phyloP scores from a whole-genome alignment of 2,329 filamentous ascomycete genomes.

The Penicillium frequentans region DNA sequence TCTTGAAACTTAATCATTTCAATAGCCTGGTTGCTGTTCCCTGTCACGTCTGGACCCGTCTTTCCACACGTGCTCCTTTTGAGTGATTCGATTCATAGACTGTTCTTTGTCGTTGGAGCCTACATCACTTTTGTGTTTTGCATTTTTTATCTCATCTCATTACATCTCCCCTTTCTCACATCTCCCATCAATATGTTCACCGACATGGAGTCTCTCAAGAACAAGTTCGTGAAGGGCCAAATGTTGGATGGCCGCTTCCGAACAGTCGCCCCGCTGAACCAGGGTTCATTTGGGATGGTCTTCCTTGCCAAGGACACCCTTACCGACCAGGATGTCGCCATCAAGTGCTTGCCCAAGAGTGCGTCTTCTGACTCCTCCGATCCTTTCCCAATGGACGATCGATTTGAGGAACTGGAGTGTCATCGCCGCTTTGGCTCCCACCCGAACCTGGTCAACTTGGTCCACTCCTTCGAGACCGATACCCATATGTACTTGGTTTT shows the following conservation, averaged over 20 bases:
- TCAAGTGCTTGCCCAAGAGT: constrained; percentile 94
- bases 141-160: constrained; percentile 3
- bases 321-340: constrained; percentile 79
- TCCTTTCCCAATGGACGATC: constrained; percentile 74
- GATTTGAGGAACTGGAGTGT: constrained; percentile 61
- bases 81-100: constrained; percentile 27
- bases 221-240: constrained; percentile 35
- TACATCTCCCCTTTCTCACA: neutral
- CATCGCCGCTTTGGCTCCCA: constrained; percentile 78
- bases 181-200: constrained; percentile 15
- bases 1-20: constrained; percentile 26
- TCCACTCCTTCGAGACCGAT: constrained; percentile 89
- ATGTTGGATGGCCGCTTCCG: constrained; percentile 71
- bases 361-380: constrained; percentile 61
- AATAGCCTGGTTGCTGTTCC: constrained; percentile 33
- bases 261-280: constrained; percentile 91
- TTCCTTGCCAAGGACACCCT: constrained; percentile 82
- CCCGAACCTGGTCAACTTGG: constrained; percentile 88
- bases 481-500: constrained; percentile 88
- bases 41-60: constrained; percentile 6
- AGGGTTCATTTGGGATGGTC: constrained; percentile 98
- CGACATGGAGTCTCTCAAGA: constrained; percentile 37
- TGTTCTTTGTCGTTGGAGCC: constrained; percentile 17
- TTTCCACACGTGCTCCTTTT: constrained; percentile 16
- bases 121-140: constrained; percentile 8